Evolutionary conservation across 108 stramenopile genomes (phyloP).

Genomic region (Pseudonitzschia multiseries): DNA sequence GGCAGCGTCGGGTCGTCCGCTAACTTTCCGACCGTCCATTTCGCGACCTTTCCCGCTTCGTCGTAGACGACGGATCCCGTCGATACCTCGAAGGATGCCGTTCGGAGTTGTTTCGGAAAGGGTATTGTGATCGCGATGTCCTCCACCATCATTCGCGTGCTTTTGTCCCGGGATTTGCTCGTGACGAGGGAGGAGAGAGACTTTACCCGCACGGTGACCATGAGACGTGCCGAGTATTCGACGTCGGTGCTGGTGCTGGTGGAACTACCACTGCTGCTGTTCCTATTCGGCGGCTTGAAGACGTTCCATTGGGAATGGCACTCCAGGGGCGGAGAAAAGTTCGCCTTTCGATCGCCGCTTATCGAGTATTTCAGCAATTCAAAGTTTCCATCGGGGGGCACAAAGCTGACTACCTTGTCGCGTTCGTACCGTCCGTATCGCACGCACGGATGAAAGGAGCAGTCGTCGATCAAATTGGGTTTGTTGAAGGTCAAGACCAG

Average conservation of each 20-base stretch:
- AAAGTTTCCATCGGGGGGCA: constrained; percentile 98
- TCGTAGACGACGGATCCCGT: constrained; percentile 88
- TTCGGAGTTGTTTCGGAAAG: constrained; percentile 90
- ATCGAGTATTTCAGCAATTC: constrained; percentile 96
- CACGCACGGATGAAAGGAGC: constrained; percentile 98
- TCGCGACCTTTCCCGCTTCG: constrained; percentile 95
- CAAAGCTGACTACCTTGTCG: constrained; percentile 93
- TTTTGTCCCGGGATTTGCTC: constrained; percentile 56
- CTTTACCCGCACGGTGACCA: constrained; percentile 53
- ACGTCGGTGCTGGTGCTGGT: constrained; percentile 3
- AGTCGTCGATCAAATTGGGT: constrained; percentile 92
- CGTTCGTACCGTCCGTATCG: constrained; percentile 90
- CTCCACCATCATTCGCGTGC: constrained; percentile 74
- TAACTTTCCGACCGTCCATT: constrained; percentile 90
- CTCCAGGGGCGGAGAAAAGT: constrained; percentile 79
- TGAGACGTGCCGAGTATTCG: constrained; percentile 45
- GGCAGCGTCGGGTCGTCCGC: constrained; percentile 42
- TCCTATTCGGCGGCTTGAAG: constrained; percentile 21
- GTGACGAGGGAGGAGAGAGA: constrained; percentile 69
- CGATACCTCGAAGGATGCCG: constrained; percentile 78
- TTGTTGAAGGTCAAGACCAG: constrained; percentile 89
- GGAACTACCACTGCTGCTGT: constrained; percentile 15
- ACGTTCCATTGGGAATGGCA: constrained; percentile 75
- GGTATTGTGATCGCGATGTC: constrained; percentile 90
- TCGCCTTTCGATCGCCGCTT: constrained; percentile 29